Base-by-base conservation (phyloP, 1,139 yeast genomes). In the Diutina sp. region DNA sequence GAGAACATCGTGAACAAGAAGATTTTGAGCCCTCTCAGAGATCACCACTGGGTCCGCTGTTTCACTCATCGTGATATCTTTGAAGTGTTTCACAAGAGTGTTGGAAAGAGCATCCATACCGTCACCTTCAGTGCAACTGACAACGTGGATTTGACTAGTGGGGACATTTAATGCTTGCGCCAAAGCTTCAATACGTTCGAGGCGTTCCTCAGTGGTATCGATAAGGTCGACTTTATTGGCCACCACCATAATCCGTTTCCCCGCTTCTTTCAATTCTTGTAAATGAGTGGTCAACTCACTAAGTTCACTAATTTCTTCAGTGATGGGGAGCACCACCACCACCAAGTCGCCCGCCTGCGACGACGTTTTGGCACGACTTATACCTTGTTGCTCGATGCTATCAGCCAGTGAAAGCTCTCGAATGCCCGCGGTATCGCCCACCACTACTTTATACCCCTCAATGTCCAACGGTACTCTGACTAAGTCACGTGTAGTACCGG, bases 371-470 rank as follows among this genome's bases (percentile, higher is more conserved):
- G 98, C 96, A 56, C 95, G 73, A 59, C 77, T 77, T 7, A 95
- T 90, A 0, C 99, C 99, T 66, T 90, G 89, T 8, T 69, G 69
- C 65, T 93, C 99, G 55, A 93, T 87, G 8, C 66, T 64, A 59
- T 84, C 90, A 0, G 77, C 75, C 8, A 70, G 61, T 7, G 63
- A 58, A 2, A 74, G 57, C n/a, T 74, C 72, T 58, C 99, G 69
- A 2, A 93, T 80, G 0, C 99, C 99, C 0, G 99, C 99, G 0
- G 99, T 91, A 66, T 93, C 99, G 2, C 95, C 90, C 35, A 91
- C 69, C 2, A 90, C 76, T 0, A 90, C 87, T 66, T 91, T 93
- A 68, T 77, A 90, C 0, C 99, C 99, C 48, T 80, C 79, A 9
- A 93, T 80, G 65, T 91, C 93, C 54, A 93, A 67, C 0, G 91